A percentile compares a stretch with the other conserved stretches of the same genome.
These are phyloP conservation scores for Combretum micranthum DNA, from an alignment of 345 rosid species.

Conservation along the genomic window DNA sequence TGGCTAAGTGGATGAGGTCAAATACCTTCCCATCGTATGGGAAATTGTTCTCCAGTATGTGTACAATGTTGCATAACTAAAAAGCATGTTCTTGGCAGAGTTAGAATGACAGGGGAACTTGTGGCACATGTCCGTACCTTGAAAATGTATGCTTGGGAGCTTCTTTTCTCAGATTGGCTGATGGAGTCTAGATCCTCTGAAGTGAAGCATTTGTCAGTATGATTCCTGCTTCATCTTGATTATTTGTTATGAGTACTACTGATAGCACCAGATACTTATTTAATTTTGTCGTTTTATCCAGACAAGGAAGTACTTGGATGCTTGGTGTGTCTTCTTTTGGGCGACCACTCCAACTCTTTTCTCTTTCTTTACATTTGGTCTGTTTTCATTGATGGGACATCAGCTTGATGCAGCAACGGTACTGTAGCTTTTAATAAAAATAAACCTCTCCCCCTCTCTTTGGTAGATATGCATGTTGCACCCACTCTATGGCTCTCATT, in stretches of 20 bases:
- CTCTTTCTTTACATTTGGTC: constrained; percentile 83
- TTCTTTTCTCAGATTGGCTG: constrained; percentile 67
- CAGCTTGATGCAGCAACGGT: constrained; percentile 96
- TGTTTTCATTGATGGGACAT: constrained; percentile 78
- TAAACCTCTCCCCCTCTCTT: constrained; percentile 3
- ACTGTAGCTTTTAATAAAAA: constrained; percentile 8
- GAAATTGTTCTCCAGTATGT: no score
- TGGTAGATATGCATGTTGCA: background rate
- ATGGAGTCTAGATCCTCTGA: constrained; percentile 68
- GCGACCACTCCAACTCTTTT: constrained; percentile 94
- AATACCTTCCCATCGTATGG: no score
- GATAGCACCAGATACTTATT: background rate
- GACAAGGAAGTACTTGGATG: constrained; percentile 93
- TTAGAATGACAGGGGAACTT: constrained; percentile 85
- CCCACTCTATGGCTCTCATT: constrained; percentile 3
- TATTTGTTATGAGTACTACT: background rate
- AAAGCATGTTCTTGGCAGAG: constrained; percentile 36
- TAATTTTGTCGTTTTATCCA: constrained; percentile 19
- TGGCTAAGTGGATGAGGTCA: no score
- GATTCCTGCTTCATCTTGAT: constrained; percentile 9
- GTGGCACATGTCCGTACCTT: constrained; percentile 72
- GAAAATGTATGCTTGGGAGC: constrained; percentile 91
- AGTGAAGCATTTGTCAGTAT: constrained; percentile 81
- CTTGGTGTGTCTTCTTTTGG: constrained; percentile 99
- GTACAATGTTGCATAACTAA: background rate